Conservation (phyloP, 2,329 filamentous ascomycete genomes). For the Talaromyces funiculosus region DNA sequence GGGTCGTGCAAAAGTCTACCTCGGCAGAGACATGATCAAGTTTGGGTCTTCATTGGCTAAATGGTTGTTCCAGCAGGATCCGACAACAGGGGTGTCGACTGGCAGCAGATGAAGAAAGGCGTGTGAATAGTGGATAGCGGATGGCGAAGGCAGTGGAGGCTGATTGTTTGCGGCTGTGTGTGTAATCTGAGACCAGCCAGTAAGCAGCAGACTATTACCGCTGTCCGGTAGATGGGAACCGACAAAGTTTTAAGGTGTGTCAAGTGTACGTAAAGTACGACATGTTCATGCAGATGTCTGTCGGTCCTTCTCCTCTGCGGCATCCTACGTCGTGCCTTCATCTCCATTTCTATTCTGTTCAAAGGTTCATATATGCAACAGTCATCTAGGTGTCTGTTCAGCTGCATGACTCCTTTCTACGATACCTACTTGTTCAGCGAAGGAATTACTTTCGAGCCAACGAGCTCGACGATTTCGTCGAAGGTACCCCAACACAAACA, state of each 20-base stretch:
- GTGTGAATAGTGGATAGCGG: neutral
- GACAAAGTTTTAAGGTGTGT: neutral
- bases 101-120: neutral
- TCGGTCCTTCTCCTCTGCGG: neutral
- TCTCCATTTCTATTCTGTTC: no score
- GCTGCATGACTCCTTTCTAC: neutral
- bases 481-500: slow-evolving; percentile 9
- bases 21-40: neutral
- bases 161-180: neutral
- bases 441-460: neutral
- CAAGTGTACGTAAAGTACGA: neutral
- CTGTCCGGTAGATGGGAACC: neutral
- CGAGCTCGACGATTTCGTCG: neutral
- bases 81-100: neutral
- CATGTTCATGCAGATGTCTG: neutral
- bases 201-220: neutral
- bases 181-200: neutral
- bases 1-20: neutral
- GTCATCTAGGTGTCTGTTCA: neutral
- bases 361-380: no score
- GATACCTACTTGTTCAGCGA: neutral
- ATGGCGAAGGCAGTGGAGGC: neutral
- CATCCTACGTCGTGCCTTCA: no score
- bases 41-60: neutral
- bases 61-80: neutral